phyloP scores from a whole-genome alignment of 2,329 filamentous ascomycete species.

The Curvularia sp. region DNA sequence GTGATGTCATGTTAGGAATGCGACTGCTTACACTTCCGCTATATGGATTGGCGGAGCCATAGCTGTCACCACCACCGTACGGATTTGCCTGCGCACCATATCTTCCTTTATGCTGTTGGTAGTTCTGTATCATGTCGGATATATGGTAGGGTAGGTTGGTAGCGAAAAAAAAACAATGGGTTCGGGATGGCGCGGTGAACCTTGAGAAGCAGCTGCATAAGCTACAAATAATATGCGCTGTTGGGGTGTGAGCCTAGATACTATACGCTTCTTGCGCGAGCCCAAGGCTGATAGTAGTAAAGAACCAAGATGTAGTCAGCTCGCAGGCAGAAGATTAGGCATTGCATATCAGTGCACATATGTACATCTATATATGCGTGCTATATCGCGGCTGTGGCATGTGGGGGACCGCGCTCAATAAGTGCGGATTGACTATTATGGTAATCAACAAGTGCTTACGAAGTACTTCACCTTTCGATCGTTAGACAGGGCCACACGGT shows the following conservation, averaged over 20 bases:
- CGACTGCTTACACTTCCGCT: too few relatives aligned
- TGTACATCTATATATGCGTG: too few relatives aligned
- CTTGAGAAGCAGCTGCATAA: constrained; percentile 32
- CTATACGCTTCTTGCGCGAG: too few relatives aligned
- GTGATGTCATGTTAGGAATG: too few relatives aligned
- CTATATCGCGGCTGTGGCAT: too few relatives aligned
- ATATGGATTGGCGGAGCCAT: constrained; percentile 40
- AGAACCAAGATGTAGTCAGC: constrained; percentile 9
- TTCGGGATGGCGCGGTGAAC: constrained; percentile 32
- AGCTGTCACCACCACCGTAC: constrained; percentile 47
- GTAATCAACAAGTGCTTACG: too few relatives aligned
- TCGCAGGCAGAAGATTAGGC: neutral
- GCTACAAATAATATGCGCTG: constrained; percentile 35
- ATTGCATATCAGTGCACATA: too few relatives aligned
- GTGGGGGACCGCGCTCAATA: too few relatives aligned
- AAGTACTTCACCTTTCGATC: too few relatives aligned
- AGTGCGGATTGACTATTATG: too few relatives aligned
- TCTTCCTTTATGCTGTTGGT: constrained; percentile 57
- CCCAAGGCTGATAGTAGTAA: constrained; percentile 10
- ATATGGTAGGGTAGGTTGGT: constrained; percentile 17
- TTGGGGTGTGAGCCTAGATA: constrained; percentile 11
- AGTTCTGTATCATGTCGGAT: constrained; percentile 49
- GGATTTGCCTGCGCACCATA: constrained; percentile 41
- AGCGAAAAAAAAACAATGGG: constrained; percentile 17
- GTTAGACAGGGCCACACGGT: too few relatives aligned